A percentile compares a stretch with the other conserved stretches of the same genome.
Evolutionary conservation across 129 eudicot species (phyloP).

Genomic region (sunflower (Helianthus annuus)): DNA sequence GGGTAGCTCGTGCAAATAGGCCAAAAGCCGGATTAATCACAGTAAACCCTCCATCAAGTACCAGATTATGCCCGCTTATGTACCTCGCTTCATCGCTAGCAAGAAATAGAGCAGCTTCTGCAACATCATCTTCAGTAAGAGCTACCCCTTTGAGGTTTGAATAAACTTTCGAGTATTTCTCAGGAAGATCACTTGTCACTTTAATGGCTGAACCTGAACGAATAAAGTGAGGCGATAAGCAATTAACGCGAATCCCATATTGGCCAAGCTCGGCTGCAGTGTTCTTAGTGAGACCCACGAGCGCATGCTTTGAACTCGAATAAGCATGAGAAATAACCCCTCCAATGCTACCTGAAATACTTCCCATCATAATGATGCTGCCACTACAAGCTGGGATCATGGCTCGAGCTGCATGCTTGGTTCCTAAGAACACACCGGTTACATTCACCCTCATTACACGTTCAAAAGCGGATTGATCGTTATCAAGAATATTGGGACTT

Average conservation of each 20-base stretch:
- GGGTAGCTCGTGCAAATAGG: slow-evolving; percentile 5
- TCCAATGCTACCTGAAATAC: slow-evolving; percentile 4
- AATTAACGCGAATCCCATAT: slow-evolving; percentile 36
- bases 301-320: slow-evolving; percentile 34
- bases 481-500: slow-evolving; percentile 15
- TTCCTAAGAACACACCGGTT: background rate
- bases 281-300: slow-evolving; percentile 34
- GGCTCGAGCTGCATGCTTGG: slow-evolving; percentile 25
- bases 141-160: slow-evolving; percentile 33
- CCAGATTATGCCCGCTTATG: slow-evolving; percentile 56
- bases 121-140: slow-evolving; percentile 47
- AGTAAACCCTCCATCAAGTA: slow-evolving; percentile 62
- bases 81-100: slow-evolving; percentile 53
- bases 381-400: slow-evolving; percentile 20
- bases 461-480: background rate
- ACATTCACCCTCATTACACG: slow-evolving; percentile 17
- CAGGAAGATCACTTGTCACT: background rate
- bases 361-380: slow-evolving; percentile 23
- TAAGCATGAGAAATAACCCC: slow-evolving; percentile 22
- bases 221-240: slow-evolving; percentile 29
- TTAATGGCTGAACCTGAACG: background rate
- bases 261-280: slow-evolving; percentile 30
- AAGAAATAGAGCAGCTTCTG: slow-evolving; percentile 43
- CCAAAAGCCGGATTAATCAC: slow-evolving; percentile 19
- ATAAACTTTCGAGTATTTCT: background rate